Percentiles rank a stretch among this genome's conserved stretches.
These are phyloP conservation scores for Fusarium lyarnte DNA, from an alignment of 2,329 filamentous ascomycete genomes.

Conservation along the genomic window DNA sequence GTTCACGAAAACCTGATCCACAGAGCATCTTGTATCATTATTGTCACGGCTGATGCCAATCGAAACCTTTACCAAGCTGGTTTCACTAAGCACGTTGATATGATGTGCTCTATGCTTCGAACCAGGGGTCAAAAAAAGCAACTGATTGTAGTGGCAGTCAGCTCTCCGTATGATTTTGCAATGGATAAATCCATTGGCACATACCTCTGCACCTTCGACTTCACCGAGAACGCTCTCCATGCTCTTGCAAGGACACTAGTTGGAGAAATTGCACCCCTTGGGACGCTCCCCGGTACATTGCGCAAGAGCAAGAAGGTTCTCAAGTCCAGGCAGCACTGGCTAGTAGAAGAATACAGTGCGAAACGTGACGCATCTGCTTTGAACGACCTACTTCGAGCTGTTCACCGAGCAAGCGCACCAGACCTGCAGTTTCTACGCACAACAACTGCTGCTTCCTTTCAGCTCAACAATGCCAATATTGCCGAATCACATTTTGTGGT, in stretches of 20 bases:
- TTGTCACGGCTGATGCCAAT: constrained; percentile 93
- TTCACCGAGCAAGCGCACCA: constrained; percentile 73
- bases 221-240: constrained; percentile 89
- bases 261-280: constrained; percentile 72
- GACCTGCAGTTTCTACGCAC: constrained; percentile 75
- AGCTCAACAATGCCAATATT: constrained; percentile 74
- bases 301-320: constrained; percentile 87
- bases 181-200: constrained; percentile 91
- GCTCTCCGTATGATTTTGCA: constrained; percentile 95
- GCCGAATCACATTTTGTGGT: constrained; percentile 91
- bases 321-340: constrained; percentile 93
- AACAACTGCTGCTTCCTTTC: constrained; percentile 78
- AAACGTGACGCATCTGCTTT: constrained; percentile 79
- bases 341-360: constrained; percentile 88
- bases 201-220: constrained; percentile 95
- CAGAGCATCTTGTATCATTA: constrained; percentile 85
- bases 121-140: constrained; percentile 86
- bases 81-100: constrained; percentile 94
- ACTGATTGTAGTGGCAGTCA: constrained; percentile 89
- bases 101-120: constrained; percentile 89
- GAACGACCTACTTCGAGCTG: constrained; percentile 76
- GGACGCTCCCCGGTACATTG: constrained; percentile 76
- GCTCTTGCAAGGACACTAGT: constrained; percentile 86
- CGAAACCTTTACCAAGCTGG: constrained; percentile 92
- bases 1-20: constrained; percentile 95